Conservation (phyloP, 164 flowering plant genomes). For the Platanus orientalis region DNA sequence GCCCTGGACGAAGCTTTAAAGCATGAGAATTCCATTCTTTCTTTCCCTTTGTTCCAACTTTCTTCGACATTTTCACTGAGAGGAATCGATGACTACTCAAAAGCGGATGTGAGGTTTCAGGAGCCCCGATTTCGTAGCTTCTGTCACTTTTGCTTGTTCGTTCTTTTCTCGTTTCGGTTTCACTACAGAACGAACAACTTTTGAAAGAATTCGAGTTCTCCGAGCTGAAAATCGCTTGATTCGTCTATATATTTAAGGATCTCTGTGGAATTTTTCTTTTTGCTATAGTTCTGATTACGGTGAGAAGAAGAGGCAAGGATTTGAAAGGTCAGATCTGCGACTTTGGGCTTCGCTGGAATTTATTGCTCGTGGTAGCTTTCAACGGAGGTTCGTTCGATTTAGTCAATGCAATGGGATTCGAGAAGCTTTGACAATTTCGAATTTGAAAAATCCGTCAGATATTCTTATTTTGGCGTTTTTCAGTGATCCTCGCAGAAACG, state of each 20-base stretch:
- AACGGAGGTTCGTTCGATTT: not conserved
- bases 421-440: not conserved
- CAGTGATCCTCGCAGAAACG: not conserved
- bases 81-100: too few relatives aligned
- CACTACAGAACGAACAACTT: not conserved
- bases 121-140: not conserved
- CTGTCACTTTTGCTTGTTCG: not conserved
- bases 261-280: too few relatives aligned
- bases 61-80: too few relatives aligned
- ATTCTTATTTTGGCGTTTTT: constrained; percentile 1
- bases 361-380: not conserved
- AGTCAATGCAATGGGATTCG: constrained; percentile 3
- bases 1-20: not conserved
- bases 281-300: too few relatives aligned
- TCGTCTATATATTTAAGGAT: not conserved
- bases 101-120: not conserved
- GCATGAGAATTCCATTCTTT: too few relatives aligned
- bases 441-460: too few relatives aligned
- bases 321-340: too few relatives aligned
- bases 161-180: not conserved
- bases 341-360: not conserved
- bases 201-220: too few relatives aligned
- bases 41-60: too few relatives aligned
- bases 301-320: too few relatives aligned
- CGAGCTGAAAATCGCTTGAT: not conserved